A percentile compares a stretch with the other conserved stretches of the same genome.
Conservation (phyloP, 805 yeast species). For the Phaffomyces thermotolerans region DNA sequence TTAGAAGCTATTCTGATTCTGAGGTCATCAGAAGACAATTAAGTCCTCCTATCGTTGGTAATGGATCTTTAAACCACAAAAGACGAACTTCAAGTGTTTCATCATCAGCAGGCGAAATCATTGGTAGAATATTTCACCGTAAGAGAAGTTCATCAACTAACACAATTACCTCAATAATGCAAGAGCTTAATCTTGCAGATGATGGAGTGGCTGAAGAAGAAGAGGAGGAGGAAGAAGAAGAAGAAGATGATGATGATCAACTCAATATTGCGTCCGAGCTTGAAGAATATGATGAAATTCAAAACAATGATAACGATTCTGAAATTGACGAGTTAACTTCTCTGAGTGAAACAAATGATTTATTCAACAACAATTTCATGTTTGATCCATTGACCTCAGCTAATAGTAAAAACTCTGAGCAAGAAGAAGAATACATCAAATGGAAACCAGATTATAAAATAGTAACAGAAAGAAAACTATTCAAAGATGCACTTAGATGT, state of each 20-base stretch:
- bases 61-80: not conserved
- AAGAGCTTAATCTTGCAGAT: not conserved
- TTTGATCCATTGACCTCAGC: no score
- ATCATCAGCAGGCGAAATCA: slow-evolving; percentile 9
- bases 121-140: slow-evolving; percentile 4
- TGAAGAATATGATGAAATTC: slow-evolving; percentile 8
- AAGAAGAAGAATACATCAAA: slow-evolving; percentile 16
- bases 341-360: slow-evolving; percentile 3
- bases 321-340: not conserved
- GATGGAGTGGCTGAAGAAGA: not conserved
- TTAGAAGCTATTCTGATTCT: slow-evolving; percentile 22
- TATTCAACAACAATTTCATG: no score
- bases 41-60: slow-evolving; percentile 13
- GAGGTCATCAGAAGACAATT: slow-evolving; percentile 22
- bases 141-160: not conserved
- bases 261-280: slow-evolving; percentile 6
- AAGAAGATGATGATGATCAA: slow-evolving; percentile 16
- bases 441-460: slow-evolving; percentile 43
- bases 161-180: not conserved
- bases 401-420: no score
- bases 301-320: not conserved
- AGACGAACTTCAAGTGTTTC: slow-evolving; percentile 15
- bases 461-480: slow-evolving; percentile 32
- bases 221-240: slow-evolving; percentile 1
- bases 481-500: slow-evolving; percentile 49